phyloP scores from a whole-genome alignment of 305 asterid species.

The Solanum hybrid region DNA sequence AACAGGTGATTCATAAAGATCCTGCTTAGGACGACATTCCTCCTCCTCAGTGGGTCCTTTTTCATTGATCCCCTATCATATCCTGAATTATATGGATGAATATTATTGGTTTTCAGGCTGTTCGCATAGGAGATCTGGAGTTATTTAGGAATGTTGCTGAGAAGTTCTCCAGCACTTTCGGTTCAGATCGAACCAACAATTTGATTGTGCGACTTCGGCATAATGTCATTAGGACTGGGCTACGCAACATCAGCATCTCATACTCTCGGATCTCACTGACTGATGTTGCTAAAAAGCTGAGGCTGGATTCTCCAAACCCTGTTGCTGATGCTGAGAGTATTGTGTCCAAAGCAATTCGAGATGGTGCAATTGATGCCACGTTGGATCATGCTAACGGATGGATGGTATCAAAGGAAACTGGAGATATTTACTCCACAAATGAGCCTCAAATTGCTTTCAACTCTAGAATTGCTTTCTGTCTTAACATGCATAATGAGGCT shows the following conservation, averaged over 20 bases:
- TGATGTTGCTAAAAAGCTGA: conserved; percentile 80
- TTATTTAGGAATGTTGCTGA: conserved; percentile 72
- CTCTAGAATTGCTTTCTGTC: conserved; percentile 85
- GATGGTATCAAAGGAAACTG: conserved; percentile 87
- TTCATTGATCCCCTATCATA: background rate
- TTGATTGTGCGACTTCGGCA: conserved; percentile 81
- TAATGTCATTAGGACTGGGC: conserved; percentile 83
- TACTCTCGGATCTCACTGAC: conserved; percentile 73
- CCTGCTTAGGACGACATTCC: background rate
- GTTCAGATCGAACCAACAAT: conserved; percentile 71
- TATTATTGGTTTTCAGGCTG: conserved; percentile 56
- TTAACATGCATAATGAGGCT: conserved; percentile 89
- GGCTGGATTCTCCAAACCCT: conserved; percentile 74
- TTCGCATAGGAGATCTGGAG: conserved; percentile 85
- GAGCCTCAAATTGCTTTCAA: conserved; percentile 85
- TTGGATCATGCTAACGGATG: conserved; percentile 81
- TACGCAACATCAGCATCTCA: conserved; percentile 86
- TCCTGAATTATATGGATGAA: background rate
- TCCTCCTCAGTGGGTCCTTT: background rate
- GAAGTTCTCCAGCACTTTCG: conserved; percentile 60
- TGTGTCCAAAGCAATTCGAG: conserved; percentile 83
- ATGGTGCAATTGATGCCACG: conserved; percentile 90
- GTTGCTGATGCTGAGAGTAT: conserved; percentile 95
- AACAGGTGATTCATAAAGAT: background rate
- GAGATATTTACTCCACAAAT: conserved; percentile 86